Evolutionary conservation across 2,329 filamentous ascomycete species (phyloP).

Genomic region (Ophiostoma pallidulum): DNA sequence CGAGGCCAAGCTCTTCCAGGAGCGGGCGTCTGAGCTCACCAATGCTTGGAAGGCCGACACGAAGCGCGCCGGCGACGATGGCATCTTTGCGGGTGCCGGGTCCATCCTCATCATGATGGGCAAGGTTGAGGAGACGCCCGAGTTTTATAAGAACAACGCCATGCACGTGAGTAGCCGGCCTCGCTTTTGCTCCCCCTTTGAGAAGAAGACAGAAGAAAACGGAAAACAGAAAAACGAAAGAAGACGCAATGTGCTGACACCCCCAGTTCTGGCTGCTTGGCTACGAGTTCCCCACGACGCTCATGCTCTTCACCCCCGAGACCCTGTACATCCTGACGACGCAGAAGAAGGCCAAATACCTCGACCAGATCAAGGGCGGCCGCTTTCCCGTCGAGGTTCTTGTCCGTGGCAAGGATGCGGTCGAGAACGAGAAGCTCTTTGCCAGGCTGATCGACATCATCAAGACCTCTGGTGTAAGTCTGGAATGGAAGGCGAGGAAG

Average conservation of each 20-base stretch:
- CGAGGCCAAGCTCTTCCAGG: constrained; percentile 87
- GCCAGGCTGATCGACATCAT: constrained; percentile 75
- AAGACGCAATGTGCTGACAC: too few relatives aligned
- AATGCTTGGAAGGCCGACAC: constrained; percentile 87
- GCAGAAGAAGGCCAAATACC: constrained; percentile 94
- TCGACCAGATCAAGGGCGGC: constrained; percentile 84
- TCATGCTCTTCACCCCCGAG: constrained; percentile 86
- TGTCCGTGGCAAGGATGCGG: constrained; percentile 82
- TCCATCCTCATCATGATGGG: constrained; percentile 89
- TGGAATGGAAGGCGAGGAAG: neutral
- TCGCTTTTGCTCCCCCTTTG: neutral
- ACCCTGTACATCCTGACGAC: constrained; percentile 89
- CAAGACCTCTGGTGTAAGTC: constrained; percentile 72
- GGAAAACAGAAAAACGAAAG: too few relatives aligned
- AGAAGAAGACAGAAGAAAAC: too few relatives aligned
- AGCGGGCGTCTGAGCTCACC: constrained; percentile 78
- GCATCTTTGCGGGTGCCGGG: constrained; percentile 73
- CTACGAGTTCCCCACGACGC: constrained; percentile 94
- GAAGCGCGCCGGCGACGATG: constrained; percentile 78
- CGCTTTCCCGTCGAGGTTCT: constrained; percentile 89
- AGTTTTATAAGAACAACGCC: constrained; percentile 92
- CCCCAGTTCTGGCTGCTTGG: constrained; percentile 90
- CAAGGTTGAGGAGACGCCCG: constrained; percentile 80
- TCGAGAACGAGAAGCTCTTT: constrained; percentile 86
- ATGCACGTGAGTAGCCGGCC: constrained; percentile 58